Evolutionary conservation across 73 alveolate species (phyloP), one percentile per base, ranked within the genome.

Genomic region (Blepharisma stoltei): DNA sequence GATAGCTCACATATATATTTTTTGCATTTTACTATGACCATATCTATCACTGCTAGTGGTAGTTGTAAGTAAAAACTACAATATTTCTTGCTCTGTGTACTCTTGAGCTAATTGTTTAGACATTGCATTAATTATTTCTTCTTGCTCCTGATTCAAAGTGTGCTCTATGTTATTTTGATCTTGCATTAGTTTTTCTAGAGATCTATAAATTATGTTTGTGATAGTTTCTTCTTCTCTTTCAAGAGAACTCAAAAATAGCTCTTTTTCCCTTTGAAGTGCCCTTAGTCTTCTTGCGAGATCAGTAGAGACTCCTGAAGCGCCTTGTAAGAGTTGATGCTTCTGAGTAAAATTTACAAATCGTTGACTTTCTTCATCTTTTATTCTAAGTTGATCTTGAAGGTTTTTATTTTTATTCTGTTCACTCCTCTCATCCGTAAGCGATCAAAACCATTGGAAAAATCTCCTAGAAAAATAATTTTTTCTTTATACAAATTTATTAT

Each of bases 281-380:
- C 18, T 60, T 8, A 60, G 73, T 4, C 23, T 60, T 5, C 46
- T 60, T 60, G 73, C 14, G 5, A 60, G 38, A 9, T 60, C 73
- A 14, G 14, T 60, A 20, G 73, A 20, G 46, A 60, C 45, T 60
- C 73, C 73, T 18, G 73, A 25, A 4, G 23, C 14, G 4, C 23
- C 49, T 14, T n/a, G 14, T 8, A 60, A 25, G 37, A 60, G 45
- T 25, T 60, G 46, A 60, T n/a, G 18, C 23, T 60, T 60, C 73
- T 60, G 73, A 8, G 14, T 60, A 60, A 25, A 11, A 25, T 14
- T 20, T 60, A 60, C 73, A 25, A 20, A 60, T 60, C 23, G 0
- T 25, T 60, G 73, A 25, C 46, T 60, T 60, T 60, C 73, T 60
- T 60, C 73, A 14, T 60, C 73, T 18, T 14, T 60, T 9, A 18